These are phyloP conservation scores for Rhododendron ovatum DNA, from an alignment of 148 eudicot species.

Conservation along the genomic window DNA sequence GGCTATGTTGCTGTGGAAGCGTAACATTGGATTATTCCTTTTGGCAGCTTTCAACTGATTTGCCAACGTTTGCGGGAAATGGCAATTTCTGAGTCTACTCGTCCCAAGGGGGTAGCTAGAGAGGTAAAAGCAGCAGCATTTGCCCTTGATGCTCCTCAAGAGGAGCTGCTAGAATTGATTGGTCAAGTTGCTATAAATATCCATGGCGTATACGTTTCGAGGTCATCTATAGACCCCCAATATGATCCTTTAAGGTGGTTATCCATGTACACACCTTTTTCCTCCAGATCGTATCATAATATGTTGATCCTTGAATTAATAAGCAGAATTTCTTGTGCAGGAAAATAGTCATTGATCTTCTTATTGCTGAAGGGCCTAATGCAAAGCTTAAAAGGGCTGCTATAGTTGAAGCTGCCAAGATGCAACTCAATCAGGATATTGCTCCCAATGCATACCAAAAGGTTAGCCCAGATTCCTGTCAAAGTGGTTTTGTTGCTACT, in stretches of 20 bases:
- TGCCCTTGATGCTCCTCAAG: conserved; percentile 57
- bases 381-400: conserved; percentile 74
- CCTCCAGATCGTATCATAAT: background rate
- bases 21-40: background rate
- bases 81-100: conserved; percentile 47
- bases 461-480: conserved; percentile 30
- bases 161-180: conserved; percentile 55
- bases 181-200: conserved; percentile 56
- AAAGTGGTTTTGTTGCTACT: background rate
- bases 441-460: conserved; percentile 50
- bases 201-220: conserved; percentile 65
- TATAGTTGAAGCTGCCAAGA: conserved; percentile 71
- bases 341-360: conserved; percentile 62
- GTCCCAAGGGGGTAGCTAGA: conserved; percentile 36
- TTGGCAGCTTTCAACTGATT: conserved; percentile 62
- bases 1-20: background rate
- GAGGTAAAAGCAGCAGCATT: conserved; percentile 50
- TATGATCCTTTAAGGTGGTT: conserved; percentile 82
- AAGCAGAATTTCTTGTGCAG: conserved; percentile 31
- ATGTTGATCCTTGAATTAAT: background rate
- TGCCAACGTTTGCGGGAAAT: conserved; percentile 60
- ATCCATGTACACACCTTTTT: background rate
- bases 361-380: conserved; percentile 58
- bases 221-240: conserved; percentile 64
- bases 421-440: conserved; percentile 52